These are phyloP conservation scores for Carnegiea gigantea DNA, from an alignment of 179 eudicot genomes.

Conservation along the genomic window DNA sequence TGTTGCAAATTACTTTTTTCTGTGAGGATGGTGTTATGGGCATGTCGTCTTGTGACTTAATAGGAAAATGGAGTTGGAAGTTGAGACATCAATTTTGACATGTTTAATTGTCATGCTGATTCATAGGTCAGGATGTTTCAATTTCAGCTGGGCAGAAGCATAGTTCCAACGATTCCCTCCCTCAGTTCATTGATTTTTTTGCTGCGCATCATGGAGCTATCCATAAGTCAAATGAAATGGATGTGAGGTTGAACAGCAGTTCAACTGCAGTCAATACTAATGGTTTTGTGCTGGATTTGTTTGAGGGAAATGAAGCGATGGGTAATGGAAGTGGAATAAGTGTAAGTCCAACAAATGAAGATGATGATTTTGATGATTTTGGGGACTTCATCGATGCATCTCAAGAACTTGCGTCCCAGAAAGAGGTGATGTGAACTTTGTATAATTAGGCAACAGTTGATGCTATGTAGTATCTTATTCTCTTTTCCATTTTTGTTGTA, in stretches of 20 bases:
- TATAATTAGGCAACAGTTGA: background rate
- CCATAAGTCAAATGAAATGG: conserved; percentile 27
- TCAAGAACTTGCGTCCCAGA: conserved; percentile 35
- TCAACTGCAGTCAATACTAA: conserved; percentile 23
- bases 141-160: conserved; percentile 28
- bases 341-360: conserved; percentile 24
- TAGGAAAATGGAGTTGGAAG: background rate
- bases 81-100: conserved; percentile 16
- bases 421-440: conserved; percentile 41
- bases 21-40: background rate
- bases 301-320: conserved; percentile 24
- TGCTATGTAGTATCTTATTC: conserved; percentile 15
- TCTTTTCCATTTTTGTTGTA: conserved; percentile 11
- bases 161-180: conserved; percentile 26
- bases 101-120: conserved; percentile 10
- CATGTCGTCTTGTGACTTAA: conserved; percentile 7
- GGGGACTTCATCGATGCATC: conserved; percentile 65
- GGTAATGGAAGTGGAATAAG: conserved; percentile 30
- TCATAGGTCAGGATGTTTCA: conserved; percentile 43
- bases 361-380: conserved; percentile 57
- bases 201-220: conserved; percentile 31
- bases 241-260: conserved; percentile 31
- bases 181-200: conserved; percentile 43
- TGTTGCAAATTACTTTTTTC: background rate
- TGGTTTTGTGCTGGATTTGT: conserved; percentile 30